Evolutionary conservation across 2,329 filamentous ascomycete species (phyloP), one percentile per base, ranked within the genome.

Genomic region (Pseudogymnoascus sp.): DNA sequence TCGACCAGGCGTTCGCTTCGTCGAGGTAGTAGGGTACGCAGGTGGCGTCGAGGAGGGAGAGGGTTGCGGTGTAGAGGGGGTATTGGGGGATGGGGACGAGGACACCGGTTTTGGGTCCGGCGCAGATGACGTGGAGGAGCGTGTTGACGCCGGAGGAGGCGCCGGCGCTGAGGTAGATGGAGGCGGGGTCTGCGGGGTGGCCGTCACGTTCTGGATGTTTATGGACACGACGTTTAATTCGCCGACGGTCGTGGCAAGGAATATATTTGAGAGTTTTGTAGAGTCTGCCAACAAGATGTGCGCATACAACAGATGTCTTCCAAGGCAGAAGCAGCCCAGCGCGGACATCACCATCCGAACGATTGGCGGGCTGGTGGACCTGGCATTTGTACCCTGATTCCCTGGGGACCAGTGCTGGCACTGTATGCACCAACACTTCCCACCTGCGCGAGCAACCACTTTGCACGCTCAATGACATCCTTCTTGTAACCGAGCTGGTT

Each of bases 31-130:
- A 99, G 37, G 94, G 93, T 28, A 99, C 94, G 71, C 88, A 90
- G 62, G 83, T 85, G 60, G 93, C 90, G 74, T 97, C 84, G 63
- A 97, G 82, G 53, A 99, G 78, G 59, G 91, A 80, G 64, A 99
- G 83, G 0, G 92, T 94, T 25, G 94, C 94, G 7, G 93, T 97
- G 79, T 99, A 99, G 57, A 99, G 87, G 22, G 94, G 94, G 75
- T 99, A 99, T 76, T 99, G 94, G 6, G 94, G 94, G 68, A 99
- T 97, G 22, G 93, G 94, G 18, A 97, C 88, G 64, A 99, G 85
- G 61, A 99, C 84, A 63, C 94, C 94, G 4, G 88, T 88, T 63
- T 88, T 81, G 58, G 87, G 84, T 60, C 80, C 80, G 59, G 89
- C 84, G 77, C 91, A 95, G 73, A 99, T 90, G 72, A 96, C 82